These are phyloP conservation scores for Hagleromyces aurorensis DNA, from an alignment of 805 yeast genomes.

Conservation along the genomic window DNA sequence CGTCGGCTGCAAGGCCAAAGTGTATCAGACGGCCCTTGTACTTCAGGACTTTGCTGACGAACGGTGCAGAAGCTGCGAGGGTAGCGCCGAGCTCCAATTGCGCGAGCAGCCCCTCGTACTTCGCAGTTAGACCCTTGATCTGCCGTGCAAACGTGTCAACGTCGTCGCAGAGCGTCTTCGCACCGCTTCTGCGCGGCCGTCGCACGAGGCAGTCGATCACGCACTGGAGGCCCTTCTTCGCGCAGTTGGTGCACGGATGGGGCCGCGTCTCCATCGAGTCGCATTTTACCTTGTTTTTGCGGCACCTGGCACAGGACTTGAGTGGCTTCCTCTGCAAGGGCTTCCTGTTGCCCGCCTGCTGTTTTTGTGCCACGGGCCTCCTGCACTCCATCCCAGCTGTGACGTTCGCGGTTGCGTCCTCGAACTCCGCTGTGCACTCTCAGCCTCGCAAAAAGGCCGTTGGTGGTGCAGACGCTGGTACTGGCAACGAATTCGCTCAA, in stretches of 20 bases:
- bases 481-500: too few species aligned
- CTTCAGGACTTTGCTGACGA: constrained; percentile 7
- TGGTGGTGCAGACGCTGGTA: too few species aligned
- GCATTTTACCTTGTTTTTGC: constrained; percentile 61
- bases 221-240: constrained; percentile 44
- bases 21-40: constrained; percentile 8
- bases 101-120: constrained; percentile 7
- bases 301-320: constrained; percentile 56
- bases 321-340: constrained; percentile 32
- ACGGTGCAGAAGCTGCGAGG: background rate
- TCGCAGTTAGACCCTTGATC: constrained; percentile 3
- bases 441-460: too few species aligned
- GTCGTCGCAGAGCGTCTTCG: constrained; percentile 30
- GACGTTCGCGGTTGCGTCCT: too few species aligned
- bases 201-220: constrained; percentile 47
- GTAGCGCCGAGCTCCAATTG: constrained; percentile 1
- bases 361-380: too few species aligned
- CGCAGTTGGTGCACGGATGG: constrained; percentile 49
- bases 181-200: constrained; percentile 42
- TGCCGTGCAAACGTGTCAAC: constrained; percentile 21
- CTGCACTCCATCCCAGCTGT: too few species aligned
- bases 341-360: too few species aligned
- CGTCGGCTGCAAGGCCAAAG: constrained; percentile 6
- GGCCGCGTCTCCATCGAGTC: constrained; percentile 48
- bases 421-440: too few species aligned